Conservation (phyloP, 352 stramenopile genomes). For the Globisporangium paddicum region DNA sequence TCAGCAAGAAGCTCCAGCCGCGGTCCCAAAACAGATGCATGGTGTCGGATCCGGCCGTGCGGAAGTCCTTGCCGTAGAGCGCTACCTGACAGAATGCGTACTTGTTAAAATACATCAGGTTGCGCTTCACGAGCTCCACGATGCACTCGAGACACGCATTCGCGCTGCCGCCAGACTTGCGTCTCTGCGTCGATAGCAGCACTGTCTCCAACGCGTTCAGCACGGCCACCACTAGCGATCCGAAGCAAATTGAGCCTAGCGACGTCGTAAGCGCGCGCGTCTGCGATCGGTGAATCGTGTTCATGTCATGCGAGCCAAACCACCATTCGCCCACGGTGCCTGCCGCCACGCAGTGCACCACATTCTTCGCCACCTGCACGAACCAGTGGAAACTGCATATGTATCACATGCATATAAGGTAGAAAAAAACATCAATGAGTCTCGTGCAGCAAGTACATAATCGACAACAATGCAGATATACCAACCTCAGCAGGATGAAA, state of each 20-base stretch:
- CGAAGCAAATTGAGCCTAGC: conserved; percentile 80
- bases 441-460: background rate
- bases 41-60: conserved; percentile 63
- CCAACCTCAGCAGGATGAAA: conserved; percentile 81
- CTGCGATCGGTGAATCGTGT: conserved; percentile 66
- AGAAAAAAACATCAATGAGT: background rate
- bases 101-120: conserved; percentile 86
- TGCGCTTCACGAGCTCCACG: conserved; percentile 60
- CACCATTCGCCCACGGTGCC: conserved; percentile 84
- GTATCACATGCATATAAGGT: background rate
- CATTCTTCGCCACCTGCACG: conserved; percentile 78
- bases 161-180: conserved; percentile 45
- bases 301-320: conserved; percentile 67
- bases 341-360: conserved; percentile 82
- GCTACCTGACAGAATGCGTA: conserved; percentile 84
- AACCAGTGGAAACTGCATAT: conserved; percentile 74
- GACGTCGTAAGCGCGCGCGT: conserved; percentile 67
- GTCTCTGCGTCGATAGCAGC: conserved; percentile 59
- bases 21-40: conserved; percentile 79
- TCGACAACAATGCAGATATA: background rate
- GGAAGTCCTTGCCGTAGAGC: conserved; percentile 84
- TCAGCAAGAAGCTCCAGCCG: conserved; percentile 74
- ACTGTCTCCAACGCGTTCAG: conserved; percentile 65
- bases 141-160: conserved; percentile 85
- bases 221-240: conserved; percentile 70